Percentiles rank a stretch among this genome's conserved stretches.
Evolutionary conservation across 2,329 filamentous ascomycete species (phyloP).

Genomic region (Ceratocystis cubensis): DNA sequence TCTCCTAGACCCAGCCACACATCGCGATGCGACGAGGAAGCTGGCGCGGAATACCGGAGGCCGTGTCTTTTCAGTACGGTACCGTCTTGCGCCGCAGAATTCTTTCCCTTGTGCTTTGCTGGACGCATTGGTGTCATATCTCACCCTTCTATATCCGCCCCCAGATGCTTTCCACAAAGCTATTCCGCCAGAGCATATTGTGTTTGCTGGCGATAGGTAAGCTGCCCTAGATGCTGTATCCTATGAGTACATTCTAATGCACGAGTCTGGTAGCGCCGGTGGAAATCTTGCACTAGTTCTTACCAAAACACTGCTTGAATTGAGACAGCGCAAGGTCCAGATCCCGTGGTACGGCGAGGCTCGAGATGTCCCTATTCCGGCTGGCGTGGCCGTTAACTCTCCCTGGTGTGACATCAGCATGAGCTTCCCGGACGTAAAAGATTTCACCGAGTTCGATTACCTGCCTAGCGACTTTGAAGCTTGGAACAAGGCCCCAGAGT

Average conservation of each 20-base stretch:
- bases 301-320: constrained; percentile 54
- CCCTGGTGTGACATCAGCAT: constrained; percentile 63
- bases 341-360: constrained; percentile 49
- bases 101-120: constrained; percentile 63
- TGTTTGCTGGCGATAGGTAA: constrained; percentile 58
- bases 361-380: constrained; percentile 52
- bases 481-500: constrained; percentile 29
- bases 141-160: constrained; percentile 60
- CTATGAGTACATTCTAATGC: neutral
- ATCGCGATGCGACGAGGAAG: constrained; percentile 45
- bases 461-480: constrained; percentile 31
- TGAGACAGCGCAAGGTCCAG: constrained; percentile 36
- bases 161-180: constrained; percentile 53
- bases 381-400: constrained; percentile 48
- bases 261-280: constrained; percentile 43
- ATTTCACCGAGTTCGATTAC: constrained; percentile 28
- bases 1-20: constrained; percentile 56
- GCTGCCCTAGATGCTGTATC: constrained; percentile 5
- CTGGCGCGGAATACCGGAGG: constrained; percentile 56
- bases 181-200: constrained; percentile 51
- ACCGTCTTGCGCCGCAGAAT: constrained; percentile 60
- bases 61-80: constrained; percentile 58
- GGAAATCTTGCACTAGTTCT: constrained; percentile 57
- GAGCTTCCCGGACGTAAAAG: constrained; percentile 31
- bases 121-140: constrained; percentile 60